Base-by-base conservation (phyloP, 371 early-diverging fungal genomes). In the Mortierella sp. region DNA sequence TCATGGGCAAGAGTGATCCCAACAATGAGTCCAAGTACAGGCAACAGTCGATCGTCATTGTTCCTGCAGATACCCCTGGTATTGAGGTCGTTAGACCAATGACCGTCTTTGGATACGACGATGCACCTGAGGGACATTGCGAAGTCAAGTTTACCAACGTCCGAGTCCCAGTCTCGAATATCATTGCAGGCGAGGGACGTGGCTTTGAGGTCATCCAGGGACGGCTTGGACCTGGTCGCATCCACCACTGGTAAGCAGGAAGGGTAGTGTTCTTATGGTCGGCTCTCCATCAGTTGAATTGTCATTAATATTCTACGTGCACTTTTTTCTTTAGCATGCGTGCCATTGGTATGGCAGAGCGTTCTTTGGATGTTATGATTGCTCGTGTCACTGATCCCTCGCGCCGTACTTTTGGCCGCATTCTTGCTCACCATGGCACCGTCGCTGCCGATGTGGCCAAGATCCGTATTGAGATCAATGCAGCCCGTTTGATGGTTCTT, bases 201-300 rank as follows among this genome's bases (percentile, higher is more conserved):
- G 99, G 99, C 1, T 97, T 98, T 78, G 99, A 98, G 73, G 88
- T 98, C 39, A 92, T 97, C 61, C 98, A 98, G 82, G 97, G 97
- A 24, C 90, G 99, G 14, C 84, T 98, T 17, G 99, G 99, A 11
- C 97, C 97, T 34, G 95, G 92, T 50, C 86, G 90, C 70, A 87
- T 90, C 56, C 90, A 90, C 60, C 89, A 90, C 68, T 86, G 92
- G 85, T 84, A 78, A 65, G n/a, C n/a, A n/a, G n/a, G n/a, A n/a
- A n/a, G n/a, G n/a, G n/a, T n/a, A n/a, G n/a, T n/a, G n/a, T n/a
- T n/a, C n/a, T n/a, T n/a, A n/a, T n/a, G n/a, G n/a, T n/a, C n/a
- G n/a, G n/a, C n/a, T n/a, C n/a, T n/a, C n/a, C n/a, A n/a, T n/a
- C n/a, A n/a, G n/a, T n/a, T n/a, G n/a, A n/a, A n/a, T n/a, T n/a